phyloP scores from a whole-genome alignment of 495 filamentous ascomycete genomes.

The Physcia stellaris region DNA sequence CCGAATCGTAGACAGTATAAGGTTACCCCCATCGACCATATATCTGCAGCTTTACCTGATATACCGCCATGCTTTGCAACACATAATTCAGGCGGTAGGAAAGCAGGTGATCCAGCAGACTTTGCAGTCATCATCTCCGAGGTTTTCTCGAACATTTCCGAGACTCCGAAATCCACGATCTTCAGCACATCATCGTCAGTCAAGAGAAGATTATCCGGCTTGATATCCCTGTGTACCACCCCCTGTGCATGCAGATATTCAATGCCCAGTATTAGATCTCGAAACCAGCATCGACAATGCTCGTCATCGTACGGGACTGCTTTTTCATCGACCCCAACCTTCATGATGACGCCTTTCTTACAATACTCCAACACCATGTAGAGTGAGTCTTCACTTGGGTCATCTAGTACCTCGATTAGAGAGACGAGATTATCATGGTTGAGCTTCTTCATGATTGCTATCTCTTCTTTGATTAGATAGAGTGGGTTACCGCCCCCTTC shows the following conservation, averaged over 20 bases:
- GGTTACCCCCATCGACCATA: slow-evolving; percentile 98
- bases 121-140: slow-evolving; percentile 86
- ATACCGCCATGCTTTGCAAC: slow-evolving; percentile 79
- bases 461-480: slow-evolving; percentile 85
- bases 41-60: slow-evolving; percentile 78
- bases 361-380: slow-evolving; percentile 99
- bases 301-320: slow-evolving; percentile 78
- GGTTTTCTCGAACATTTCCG: slow-evolving; percentile 91
- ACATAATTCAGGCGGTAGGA: slow-evolving; percentile 87
- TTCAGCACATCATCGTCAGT: slow-evolving; percentile 87
- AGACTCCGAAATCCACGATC: slow-evolving; percentile 96
- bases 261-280: slow-evolving; percentile 88
- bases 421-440: slow-evolving; percentile 88
- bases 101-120: slow-evolving; percentile 88
- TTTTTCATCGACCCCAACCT: slow-evolving; percentile 72
- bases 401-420: slow-evolving; percentile 86
- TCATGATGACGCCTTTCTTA: slow-evolving; percentile 96
- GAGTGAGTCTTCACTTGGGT: slow-evolving; percentile 85
- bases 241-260: slow-evolving; percentile 95
- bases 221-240: slow-evolving; percentile 93
- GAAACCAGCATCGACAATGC: slow-evolving; percentile 78
- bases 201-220: slow-evolving; percentile 88
- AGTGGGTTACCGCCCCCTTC: slow-evolving; percentile 63
- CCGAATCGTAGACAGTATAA: slow-evolving; percentile 89
- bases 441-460: slow-evolving; percentile 98